A percentile compares a stretch with the other conserved stretches of the same genome.
Evolutionary conservation across 495 filamentous ascomycete genomes (phyloP).

Genomic region (Xylaria venustula): DNA sequence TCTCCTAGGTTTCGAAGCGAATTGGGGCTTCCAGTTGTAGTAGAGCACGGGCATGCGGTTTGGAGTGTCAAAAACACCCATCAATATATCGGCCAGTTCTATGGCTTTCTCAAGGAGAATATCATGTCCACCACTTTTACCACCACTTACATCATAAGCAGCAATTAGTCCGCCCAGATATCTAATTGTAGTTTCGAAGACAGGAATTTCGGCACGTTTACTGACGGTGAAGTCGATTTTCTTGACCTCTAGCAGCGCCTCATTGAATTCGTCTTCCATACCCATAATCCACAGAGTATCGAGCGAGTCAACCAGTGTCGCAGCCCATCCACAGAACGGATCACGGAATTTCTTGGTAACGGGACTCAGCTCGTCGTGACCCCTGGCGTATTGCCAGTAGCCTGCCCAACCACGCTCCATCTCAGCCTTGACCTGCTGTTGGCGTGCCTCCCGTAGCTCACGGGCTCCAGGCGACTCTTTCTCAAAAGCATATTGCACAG

Average conservation of each 20-base stretch:
- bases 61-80: conserved; percentile 92
- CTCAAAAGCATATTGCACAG: conserved; percentile 69
- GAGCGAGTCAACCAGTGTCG: conserved; percentile 87
- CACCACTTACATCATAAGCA: conserved; percentile 78
- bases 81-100: conserved; percentile 84
- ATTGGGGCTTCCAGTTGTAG: conserved; percentile 77
- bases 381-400: conserved; percentile 80
- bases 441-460: conserved; percentile 60
- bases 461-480: conserved; percentile 61
- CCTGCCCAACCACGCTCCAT: conserved; percentile 79
- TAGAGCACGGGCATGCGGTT: conserved; percentile 91
- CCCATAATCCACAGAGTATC: conserved; percentile 98
- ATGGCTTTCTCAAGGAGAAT: conserved; percentile 81
- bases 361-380: conserved; percentile 80
- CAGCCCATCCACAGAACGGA: conserved; percentile 93
- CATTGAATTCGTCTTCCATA: conserved; percentile 83
- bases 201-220: conserved; percentile 58
- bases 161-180: conserved; percentile 82
- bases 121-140: conserved; percentile 45
- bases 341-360: conserved; percentile 60
- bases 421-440: conserved; percentile 69
- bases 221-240: conserved; percentile 89
- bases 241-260: conserved; percentile 72
- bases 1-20: conserved; percentile 62
- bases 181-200: conserved; percentile 87